Percentiles rank a stretch among this genome's conserved stretches.
Evolutionary conservation across 1,139 yeast genomes (phyloP).

Genomic region (Debaryomyces robertsiae): DNA sequence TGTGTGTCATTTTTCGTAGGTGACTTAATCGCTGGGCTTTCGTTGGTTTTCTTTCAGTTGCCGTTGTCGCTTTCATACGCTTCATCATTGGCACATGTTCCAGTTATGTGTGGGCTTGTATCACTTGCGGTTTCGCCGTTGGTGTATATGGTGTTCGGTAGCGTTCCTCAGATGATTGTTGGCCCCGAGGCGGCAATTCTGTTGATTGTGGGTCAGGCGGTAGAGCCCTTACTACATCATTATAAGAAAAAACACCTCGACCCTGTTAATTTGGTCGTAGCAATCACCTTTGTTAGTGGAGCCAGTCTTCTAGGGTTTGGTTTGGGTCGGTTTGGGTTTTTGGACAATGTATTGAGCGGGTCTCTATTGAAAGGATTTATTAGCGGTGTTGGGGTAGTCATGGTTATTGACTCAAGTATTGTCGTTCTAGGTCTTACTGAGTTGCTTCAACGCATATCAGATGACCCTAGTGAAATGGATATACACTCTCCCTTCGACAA

Average conservation of each 20-base stretch:
- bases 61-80: constrained; percentile 91
- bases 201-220: constrained; percentile 87
- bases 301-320: constrained; percentile 76
- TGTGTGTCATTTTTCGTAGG: constrained; percentile 55
- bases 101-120: constrained; percentile 81
- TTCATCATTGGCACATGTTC: constrained; percentile 86
- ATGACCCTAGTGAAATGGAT: constrained; percentile 48
- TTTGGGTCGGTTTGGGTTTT: constrained; percentile 78
- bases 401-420: constrained; percentile 77
- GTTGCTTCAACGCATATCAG: constrained; percentile 32
- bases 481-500: constrained; percentile 80
- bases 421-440: constrained; percentile 69
- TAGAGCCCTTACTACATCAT: constrained; percentile 67
- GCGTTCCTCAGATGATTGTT: constrained; percentile 94
- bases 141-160: constrained; percentile 79
- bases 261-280: constrained; percentile 69
- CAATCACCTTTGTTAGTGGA: constrained; percentile 79
- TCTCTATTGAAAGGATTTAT: constrained; percentile 87
- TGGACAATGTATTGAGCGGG: constrained; percentile 84
- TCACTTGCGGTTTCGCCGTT: constrained; percentile 85
- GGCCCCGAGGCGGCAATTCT: constrained; percentile 97
- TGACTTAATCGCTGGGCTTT: constrained; percentile 82
- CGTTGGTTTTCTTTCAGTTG: constrained; percentile 88
- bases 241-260: constrained; percentile 42
- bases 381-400: constrained; percentile 89